A percentile compares a stretch with the other conserved stretches of the same genome.
Evolutionary conservation across 2,329 filamentous ascomycete species (phyloP).

Genomic region (Aspergillus sp.): DNA sequence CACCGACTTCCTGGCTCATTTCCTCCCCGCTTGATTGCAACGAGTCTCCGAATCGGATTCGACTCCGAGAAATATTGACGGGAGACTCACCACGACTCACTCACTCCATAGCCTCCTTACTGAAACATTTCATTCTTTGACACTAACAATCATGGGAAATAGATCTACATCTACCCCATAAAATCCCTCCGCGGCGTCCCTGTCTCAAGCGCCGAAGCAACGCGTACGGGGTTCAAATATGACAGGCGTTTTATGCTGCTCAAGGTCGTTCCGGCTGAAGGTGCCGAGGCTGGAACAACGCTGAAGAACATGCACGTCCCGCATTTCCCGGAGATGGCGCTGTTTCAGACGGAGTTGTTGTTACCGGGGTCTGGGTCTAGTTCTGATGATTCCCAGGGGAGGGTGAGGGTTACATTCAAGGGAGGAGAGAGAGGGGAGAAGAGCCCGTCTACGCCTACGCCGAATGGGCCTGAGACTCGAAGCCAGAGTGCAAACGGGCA

Average conservation of each 20-base stretch:
- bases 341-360: conserved; percentile 66
- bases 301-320: conserved; percentile 65
- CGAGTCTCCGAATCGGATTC: neutral
- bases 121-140: neutral
- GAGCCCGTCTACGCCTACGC: neutral
- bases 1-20: neutral
- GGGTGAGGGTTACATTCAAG: neutral
- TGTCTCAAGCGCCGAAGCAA: conserved; percentile 59
- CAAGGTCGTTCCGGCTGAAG: conserved; percentile 47
- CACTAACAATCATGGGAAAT: neutral
- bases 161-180: conserved; percentile 75
- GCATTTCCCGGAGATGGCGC: conserved; percentile 61
- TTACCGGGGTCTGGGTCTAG: neutral
- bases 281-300: conserved; percentile 8
- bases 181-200: conserved; percentile 70
- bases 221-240: conserved; percentile 65
- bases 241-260: conserved; percentile 75
- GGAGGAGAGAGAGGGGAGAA: neutral
- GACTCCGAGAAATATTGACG: neutral
- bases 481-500: conserved; percentile 18
- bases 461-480: neutral
- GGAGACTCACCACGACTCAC: no score
- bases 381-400: neutral
- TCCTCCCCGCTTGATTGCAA: no score
- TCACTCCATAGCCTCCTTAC: neutral